A percentile compares a stretch with the other conserved stretches of the same genome.
These are phyloP conservation scores for Rhexocercosporidium sp. DNA, from an alignment of 2,329 filamentous ascomycete genomes.

Conservation along the genomic window DNA sequence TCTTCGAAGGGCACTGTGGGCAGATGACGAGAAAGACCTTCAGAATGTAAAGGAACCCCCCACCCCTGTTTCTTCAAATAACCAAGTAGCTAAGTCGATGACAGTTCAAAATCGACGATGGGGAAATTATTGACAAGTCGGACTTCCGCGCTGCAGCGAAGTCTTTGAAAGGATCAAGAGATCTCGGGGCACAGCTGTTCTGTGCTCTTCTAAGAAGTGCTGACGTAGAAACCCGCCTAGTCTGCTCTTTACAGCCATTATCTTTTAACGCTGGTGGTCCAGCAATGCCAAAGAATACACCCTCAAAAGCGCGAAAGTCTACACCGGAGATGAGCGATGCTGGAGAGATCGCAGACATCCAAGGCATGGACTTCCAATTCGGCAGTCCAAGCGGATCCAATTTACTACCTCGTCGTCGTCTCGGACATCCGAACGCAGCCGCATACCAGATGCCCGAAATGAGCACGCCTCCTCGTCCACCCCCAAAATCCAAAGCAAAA, in stretches of 20 bases:
- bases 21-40: conserved; percentile 66
- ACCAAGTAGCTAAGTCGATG: conserved; percentile 30
- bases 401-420: conserved; percentile 35
- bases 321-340: conserved; percentile 43
- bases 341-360: conserved; percentile 28
- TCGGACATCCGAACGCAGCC: conserved; percentile 50
- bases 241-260: conserved; percentile 88
- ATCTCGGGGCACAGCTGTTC: conserved; percentile 88
- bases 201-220: conserved; percentile 83
- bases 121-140: conserved; percentile 70
- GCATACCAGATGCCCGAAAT: conserved; percentile 55
- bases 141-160: conserved; percentile 76
- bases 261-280: conserved; percentile 48
- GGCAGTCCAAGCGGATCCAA: conserved; percentile 15
- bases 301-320: conserved; percentile 27
- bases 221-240: conserved; percentile 81
- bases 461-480: conserved; percentile 45
- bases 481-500: conserved; percentile 43
- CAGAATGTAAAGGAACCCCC: conserved; percentile 61
- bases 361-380: conserved; percentile 21
- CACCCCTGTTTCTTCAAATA: conserved; percentile 19
- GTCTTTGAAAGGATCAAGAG: conserved; percentile 78
- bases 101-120: conserved; percentile 38
- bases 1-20: conserved; percentile 75
- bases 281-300: conserved; percentile 42